These are phyloP conservation scores for Collybiopsis luxurians DNA, from an alignment of 768 basidiomycete genomes.

Conservation along the genomic window DNA sequence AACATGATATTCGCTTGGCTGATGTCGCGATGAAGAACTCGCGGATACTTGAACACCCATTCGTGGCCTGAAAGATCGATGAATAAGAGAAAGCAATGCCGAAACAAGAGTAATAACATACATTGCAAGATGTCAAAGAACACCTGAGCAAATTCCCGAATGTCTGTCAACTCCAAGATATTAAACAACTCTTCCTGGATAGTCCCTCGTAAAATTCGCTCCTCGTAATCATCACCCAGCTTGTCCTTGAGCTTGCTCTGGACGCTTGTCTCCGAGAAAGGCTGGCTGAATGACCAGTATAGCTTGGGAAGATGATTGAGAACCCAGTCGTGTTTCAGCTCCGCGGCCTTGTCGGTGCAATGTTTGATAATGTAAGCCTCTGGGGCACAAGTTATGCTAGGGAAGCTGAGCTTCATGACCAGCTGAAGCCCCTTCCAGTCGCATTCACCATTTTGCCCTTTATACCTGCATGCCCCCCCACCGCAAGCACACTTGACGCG, in stretches of 20 bases:
- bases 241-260: not conserved
- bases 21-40: slow-evolving; percentile 1
- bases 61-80: not conserved
- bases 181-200: not conserved
- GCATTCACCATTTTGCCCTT: not conserved
- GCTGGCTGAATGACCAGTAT: not conserved
- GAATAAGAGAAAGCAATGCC: not conserved
- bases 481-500: no score
- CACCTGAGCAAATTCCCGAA: not conserved
- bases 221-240: not conserved
- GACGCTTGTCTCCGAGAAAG: not conserved
- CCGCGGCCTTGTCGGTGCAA: not conserved
- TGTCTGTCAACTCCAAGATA: not conserved
- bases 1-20: slow-evolving; percentile 2
- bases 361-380: not conserved
- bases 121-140: not conserved
- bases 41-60: not conserved
- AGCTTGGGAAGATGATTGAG: not conserved
- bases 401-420: slow-evolving; percentile 2
- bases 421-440: not conserved
- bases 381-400: not conserved
- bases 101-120: not conserved
- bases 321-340: not conserved
- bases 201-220: not conserved
- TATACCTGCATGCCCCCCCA: not conserved